Evolutionary conservation across 208 protist genomes (phyloP), one percentile per base, ranked within the genome.

Genomic region (Wallacemonas rigidus): DNA sequence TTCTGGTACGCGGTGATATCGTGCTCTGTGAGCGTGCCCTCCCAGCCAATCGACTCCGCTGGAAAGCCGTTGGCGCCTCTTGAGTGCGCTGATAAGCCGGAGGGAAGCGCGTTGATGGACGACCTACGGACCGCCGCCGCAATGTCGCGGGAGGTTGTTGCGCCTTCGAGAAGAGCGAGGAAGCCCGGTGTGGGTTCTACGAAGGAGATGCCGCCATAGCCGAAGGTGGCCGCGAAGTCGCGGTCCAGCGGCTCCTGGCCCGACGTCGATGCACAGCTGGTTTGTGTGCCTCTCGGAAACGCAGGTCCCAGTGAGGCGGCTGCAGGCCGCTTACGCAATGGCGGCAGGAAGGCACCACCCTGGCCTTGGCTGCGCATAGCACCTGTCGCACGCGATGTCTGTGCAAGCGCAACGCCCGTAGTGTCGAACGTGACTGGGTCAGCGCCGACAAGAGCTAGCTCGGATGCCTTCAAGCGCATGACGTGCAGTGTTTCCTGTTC

Each of bases 401-500:
- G 54, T 6, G 54, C 54, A 12, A 9, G 6, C 8, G 56, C 38
- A 0, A 62, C 56, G 43, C 36, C 56, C 9, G 5, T 38, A 3
- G 36, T 1, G 12, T 7, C 41, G 2, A 51, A 51, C 41, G 3
- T 50, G 11, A 47, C 44, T 4, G 60, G 39, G 40, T 58, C 54
- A 14, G 74, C 44, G 1, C 40, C 48, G 3, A 87, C 53, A 2
- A 95, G 70, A 4, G 91, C 67, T 48, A 80, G 67, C 76, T 95
- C 88, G 2, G 91, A 88, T 2, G 87, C 85, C 48, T 94, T 89
- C 6, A 93, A 71, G n/a, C 86, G 88, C 80, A 93, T 78, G 38
- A 94, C 91, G 74, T 93, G 81, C 75, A 89, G 80, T 7, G 90
- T 68, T 72, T 96, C 89, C 14, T 83, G 77, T 35, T 92, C 77